Base-by-base conservation (phyloP, 1,284 basidiomycete genomes). In the Schizopora paradoxa region DNA sequence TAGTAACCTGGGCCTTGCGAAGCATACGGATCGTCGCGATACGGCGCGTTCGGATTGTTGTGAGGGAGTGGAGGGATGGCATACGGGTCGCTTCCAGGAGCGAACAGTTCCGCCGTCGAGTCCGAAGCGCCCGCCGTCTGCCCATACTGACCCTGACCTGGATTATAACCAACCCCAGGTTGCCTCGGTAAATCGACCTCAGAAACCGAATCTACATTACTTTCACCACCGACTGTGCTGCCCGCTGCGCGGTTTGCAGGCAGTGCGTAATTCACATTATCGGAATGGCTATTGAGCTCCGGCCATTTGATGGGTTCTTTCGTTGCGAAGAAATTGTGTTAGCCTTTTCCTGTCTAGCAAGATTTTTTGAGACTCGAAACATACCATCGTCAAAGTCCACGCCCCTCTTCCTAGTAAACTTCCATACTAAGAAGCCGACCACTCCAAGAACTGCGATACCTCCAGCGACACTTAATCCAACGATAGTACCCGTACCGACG, bases 271-370 rank as follows among this genome's bases (percentile, higher is more conserved):
- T 54, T 61, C 2, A 60, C 53, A 22, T 60, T 65, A 45, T 69
- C 70, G 45, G 70, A 68, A 56, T 86, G 84, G 1, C 74, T 62
- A 60, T 87, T 86, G 37, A 90, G 72, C 55, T 90, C 87, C 1
- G 86, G 86, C 86, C 86, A 90, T 65, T 89, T 89, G 65, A 90
- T 90, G 22, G 83, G 83, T 63, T 87, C 84, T n/a, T n/a, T n/a
- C n/a, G n/a, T n/a, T 42, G 42, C n/a, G 39, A 36, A 33, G n/a
- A 22, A 44, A 29, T 22, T 6, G 16, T 19, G 22, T 51, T 33
- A 52, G 39, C 45, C 16, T 43, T 46, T 38, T 26, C 45, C 26
- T 33, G 43, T 22, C 23, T 5, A 23, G 25, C 39, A 39, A 28
- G 43, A 36, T n/a, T 33, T 27, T 32, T 21, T 19, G 8, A 25